Conservation (phyloP, 2,329 filamentous ascomycete species). For the Pseudocercospora eumusae region DNA sequence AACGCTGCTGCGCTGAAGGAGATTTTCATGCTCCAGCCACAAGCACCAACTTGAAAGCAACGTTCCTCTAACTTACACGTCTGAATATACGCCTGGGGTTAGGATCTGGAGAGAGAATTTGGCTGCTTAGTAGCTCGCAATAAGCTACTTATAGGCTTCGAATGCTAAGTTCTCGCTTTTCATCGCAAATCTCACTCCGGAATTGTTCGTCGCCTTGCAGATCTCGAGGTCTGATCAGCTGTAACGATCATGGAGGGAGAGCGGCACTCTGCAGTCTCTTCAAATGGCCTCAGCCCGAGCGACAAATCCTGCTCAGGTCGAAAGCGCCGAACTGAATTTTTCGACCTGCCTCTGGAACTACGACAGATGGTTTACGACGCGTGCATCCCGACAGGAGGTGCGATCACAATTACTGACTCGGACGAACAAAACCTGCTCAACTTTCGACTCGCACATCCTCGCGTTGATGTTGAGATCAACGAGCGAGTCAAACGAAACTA, state of each 20-base stretch:
- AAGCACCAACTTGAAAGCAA: constrained; percentile 23
- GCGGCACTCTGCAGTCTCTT: background rate
- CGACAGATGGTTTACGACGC: no score
- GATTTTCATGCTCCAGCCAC: constrained; percentile 69
- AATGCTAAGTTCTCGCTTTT: background rate
- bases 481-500: no score
- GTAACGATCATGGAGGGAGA: background rate
- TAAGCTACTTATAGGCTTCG: no score
- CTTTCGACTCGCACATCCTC: no score
- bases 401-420: no score
- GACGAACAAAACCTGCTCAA: no score
- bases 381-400: no score
- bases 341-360: background rate
- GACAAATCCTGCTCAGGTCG: background rate
- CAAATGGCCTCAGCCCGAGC: background rate
- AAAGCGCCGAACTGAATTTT: background rate
- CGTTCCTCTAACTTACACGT: background rate
- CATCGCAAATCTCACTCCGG: background rate
- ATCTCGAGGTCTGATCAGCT: background rate
- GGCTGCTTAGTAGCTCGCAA: background rate
- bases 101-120: background rate
- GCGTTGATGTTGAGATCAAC: no score
- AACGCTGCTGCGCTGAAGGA: constrained; percentile 83
- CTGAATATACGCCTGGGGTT: background rate
- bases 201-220: background rate